Base-by-base conservation (phyloP, 2,329 filamentous ascomycete genomes). In the Xylogone sp. region DNA sequence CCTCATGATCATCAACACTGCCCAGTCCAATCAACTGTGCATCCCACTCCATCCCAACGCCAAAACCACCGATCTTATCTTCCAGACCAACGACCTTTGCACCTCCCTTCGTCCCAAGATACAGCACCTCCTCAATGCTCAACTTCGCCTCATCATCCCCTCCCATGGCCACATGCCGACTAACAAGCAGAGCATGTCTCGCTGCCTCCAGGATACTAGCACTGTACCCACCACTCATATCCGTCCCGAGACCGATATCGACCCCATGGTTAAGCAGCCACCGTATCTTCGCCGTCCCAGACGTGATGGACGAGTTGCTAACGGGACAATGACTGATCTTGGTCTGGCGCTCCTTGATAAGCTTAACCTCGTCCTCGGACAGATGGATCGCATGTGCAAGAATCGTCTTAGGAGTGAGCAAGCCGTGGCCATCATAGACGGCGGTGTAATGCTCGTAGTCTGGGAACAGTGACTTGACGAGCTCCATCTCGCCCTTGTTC, bases 31-130 rank as follows among this genome's bases (percentile, higher is more conserved):
- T 77, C 60, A 96, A 76, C 75, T 97, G 90, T 53, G 88, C 91
- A 76, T 99, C 94, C 82, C 86, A 97, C 57, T 90, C 81, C 85
- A 87, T 94, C 0, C 92, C 94, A 1, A 87, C 79, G 57, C 90
- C 88, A 66, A 97, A 97, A 0, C 77, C 84, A 2, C 94, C 94
- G 16, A 97, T 77, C 53, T 75, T 80, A 8, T 81, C 76, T 42
- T 77, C 79, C 55, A 97, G 74, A 1, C 90, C 88, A 0, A 97
- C 79, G 1, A 94, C 88, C 29, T 79, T 77, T 0, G 94, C 94
- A 0, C 94, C 94, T 10, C 94, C 94, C n/a, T 83, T 73, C 1
- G 94, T 99, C 0, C 86, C 93, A 0, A 99, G 79, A 65, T 88
- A 95, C 49, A 99, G 66, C 13, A 85, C 90, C 69, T 99, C 93